Conservation (phyloP, 106 monocot genomes). For the Chionographis japonica region DNA sequence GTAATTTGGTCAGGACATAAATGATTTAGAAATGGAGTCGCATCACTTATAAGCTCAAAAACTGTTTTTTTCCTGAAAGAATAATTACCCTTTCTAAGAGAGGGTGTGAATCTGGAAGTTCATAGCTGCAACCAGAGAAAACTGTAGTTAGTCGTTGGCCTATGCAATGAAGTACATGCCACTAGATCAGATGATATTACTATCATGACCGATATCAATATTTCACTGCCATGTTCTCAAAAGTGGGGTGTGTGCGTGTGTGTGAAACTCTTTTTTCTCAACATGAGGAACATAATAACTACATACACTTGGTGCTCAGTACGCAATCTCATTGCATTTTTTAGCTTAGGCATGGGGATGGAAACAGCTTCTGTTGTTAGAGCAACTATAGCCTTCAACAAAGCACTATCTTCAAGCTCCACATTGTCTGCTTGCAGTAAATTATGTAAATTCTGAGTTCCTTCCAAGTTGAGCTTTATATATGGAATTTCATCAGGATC, state of each 20-base stretch:
- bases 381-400: constrained; percentile 59
- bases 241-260: too few species aligned
- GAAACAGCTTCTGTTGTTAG: constrained; percentile 53
- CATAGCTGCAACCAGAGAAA: constrained; percentile 46
- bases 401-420: constrained; percentile 37
- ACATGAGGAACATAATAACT: background rate
- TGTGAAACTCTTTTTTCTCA: too few species aligned
- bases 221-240: too few species aligned
- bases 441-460: constrained; percentile 42
- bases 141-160: background rate
- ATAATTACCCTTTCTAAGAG: constrained; percentile 47
- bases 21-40: constrained; percentile 5
- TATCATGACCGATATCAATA: too few species aligned
- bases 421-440: constrained; percentile 33
- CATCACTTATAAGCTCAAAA: background rate
- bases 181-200: too few species aligned
- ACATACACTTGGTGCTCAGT: constrained; percentile 80
- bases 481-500: constrained; percentile 64
- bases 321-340: constrained; percentile 57
- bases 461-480: constrained; percentile 50
- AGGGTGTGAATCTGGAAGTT: constrained; percentile 70
- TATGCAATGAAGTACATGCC: too few species aligned
- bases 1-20: constrained; percentile 53
- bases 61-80: background rate
- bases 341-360: constrained; percentile 69